Evolutionary conservation across 2,329 filamentous ascomycete genomes (phyloP).

Genomic region (Pseudogymnoascus sp.): DNA sequence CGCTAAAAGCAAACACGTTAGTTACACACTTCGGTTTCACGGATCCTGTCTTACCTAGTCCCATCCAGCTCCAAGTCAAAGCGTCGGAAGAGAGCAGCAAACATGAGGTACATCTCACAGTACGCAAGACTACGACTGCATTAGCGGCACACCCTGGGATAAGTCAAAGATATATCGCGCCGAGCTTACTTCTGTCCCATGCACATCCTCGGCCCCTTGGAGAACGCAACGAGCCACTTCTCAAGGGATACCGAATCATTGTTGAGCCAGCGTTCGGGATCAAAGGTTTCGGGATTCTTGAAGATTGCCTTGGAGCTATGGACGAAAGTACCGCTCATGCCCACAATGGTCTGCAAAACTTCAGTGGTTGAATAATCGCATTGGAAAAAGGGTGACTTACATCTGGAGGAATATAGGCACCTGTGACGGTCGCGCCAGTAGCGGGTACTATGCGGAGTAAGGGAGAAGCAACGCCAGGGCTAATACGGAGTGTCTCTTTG

Average conservation of each 20-base stretch:
- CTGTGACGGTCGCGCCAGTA: conserved; percentile 3
- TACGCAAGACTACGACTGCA: conserved; percentile 15
- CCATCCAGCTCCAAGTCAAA: conserved; percentile 25
- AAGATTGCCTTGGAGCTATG: conserved; percentile 21
- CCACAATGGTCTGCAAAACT: conserved; percentile 8
- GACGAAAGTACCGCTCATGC: conserved; percentile 17
- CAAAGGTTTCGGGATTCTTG: conserved; percentile 16
- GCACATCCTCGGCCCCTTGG: conserved; percentile 33
- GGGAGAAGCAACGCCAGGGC: not conserved
- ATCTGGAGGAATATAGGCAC: not conserved
- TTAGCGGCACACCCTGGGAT: not conserved
- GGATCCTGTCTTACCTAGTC: conserved; percentile 14
- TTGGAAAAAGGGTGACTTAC: not conserved
- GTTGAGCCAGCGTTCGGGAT: conserved; percentile 18
- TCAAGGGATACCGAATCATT: conserved; percentile 6
- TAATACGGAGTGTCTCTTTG: not conserved
- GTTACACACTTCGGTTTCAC: not conserved
- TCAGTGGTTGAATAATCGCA: not conserved
- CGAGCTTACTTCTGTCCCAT: conserved; percentile 22
- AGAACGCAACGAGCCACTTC: conserved; percentile 36
- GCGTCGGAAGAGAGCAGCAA: conserved; percentile 26
- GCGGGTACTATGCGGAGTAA: conserved; percentile 5
- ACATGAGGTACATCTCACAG: conserved; percentile 27
- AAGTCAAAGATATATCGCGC: not conserved
- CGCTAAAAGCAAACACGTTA: not conserved